phyloP scores from a whole-genome alignment of 805 yeast genomes.

The Teunomyces panamensis region DNA sequence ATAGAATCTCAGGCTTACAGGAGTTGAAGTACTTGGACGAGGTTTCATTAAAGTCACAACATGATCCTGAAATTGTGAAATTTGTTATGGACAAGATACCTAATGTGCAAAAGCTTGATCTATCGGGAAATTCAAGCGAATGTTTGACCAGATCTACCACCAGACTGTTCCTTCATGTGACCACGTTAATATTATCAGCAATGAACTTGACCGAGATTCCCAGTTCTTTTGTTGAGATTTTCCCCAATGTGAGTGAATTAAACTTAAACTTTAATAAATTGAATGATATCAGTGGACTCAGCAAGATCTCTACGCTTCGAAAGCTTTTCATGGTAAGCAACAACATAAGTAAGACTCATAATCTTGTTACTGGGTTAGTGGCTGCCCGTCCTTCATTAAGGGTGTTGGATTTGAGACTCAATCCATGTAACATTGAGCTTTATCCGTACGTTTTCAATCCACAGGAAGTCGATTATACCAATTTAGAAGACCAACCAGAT shows the following conservation, averaged over 20 bases:
- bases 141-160: conserved; percentile 7
- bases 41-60: conserved; percentile 40
- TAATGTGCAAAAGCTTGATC: conserved; percentile 31
- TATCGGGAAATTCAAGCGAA: conserved; percentile 37
- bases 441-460: conserved; percentile 56
- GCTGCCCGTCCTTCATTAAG: conserved; percentile 31
- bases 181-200: conserved; percentile 44
- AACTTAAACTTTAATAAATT: conserved; percentile 51
- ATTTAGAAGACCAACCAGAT: conserved; percentile 10
- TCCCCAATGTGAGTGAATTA: conserved; percentile 47
- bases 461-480: conserved; percentile 30
- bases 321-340: conserved; percentile 47
- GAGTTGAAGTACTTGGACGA: conserved; percentile 37
- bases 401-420: conserved; percentile 48
- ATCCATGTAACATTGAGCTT: conserved; percentile 44
- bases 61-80: conserved; percentile 15
- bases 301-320: conserved; percentile 31
- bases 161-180: conserved; percentile 33
- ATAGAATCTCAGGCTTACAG: conserved; percentile 21
- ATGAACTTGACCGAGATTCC: conserved; percentile 43
- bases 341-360: conserved; percentile 32
- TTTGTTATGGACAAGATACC: conserved; percentile 4
- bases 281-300: conserved; percentile 30
- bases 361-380: conserved; percentile 28
- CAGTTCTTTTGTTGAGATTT: conserved; percentile 28